These are phyloP conservation scores for Fusarium veterinarium DNA, from an alignment of 2,329 filamentous ascomycete species.

Conservation along the genomic window DNA sequence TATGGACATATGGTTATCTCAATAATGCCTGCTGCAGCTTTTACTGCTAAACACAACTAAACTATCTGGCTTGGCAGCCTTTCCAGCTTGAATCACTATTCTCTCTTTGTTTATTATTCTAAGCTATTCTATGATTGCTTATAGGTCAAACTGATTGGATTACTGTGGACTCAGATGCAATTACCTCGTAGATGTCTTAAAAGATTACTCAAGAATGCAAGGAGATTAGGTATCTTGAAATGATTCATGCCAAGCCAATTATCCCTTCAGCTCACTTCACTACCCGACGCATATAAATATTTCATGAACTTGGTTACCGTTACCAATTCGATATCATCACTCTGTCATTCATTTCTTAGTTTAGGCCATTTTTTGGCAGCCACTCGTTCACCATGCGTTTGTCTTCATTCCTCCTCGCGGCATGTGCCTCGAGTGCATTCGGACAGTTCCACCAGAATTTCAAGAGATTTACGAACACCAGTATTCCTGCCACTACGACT, in stretches of 20 bases:
- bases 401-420: neutral
- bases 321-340: neutral
- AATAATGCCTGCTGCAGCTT: neutral
- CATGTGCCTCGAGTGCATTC: neutral
- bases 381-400: neutral
- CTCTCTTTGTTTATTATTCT: accelerated
- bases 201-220: neutral
- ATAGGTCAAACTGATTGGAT: accelerated
- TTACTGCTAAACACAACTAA: neutral
- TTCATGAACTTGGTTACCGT: too few relatives aligned
- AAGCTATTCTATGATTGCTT: too few relatives aligned
- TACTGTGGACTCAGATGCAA: accelerated
- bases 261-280: neutral
- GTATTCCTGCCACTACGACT: neutral
- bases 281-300: neutral
- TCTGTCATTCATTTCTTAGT: neutral
- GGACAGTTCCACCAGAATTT: neutral
- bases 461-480: slow-evolving; percentile 32
- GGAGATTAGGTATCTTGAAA: neutral
- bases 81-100: accelerated
- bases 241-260: neutral
- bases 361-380: neutral
- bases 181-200: neutral
- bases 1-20: neutral
- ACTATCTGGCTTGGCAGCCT: accelerated